Evolutionary conservation across 2,329 filamentous ascomycete genomes (phyloP), one percentile per base, ranked within the genome.

Genomic region (Graphiopsis chlorocephala): DNA sequence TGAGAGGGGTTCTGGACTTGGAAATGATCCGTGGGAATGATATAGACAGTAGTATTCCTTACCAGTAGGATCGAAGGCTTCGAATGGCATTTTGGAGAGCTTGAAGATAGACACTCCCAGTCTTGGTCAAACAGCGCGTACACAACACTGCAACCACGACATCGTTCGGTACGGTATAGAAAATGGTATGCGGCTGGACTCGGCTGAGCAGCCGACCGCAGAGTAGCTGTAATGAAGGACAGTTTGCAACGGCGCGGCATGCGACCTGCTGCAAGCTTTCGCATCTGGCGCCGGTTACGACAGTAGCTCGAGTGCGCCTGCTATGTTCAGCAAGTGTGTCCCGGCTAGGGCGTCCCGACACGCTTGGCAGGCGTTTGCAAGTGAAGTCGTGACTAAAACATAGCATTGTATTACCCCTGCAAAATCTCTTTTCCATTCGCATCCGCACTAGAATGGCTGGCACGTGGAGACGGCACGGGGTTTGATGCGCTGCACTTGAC

Each of bases 401-500:
- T 7, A 38, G 48, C 60, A 62, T 42, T 42, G 23, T 23, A 62
- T 62, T 52, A 62, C 60, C 60, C 60, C 48, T 52, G 10, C 35
- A 23, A 57, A 58, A 58, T 38, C 25, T 47, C 26, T 26, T 28
- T 20, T 53, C 4, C 26, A 25, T 45, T 29, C 48, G 14, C 11
- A n/a, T 45, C 25, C 15, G 48, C 55, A 42, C 31, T 58, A 45
- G 55, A 58, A 29, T n/a, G 14, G 28, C 53, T 56, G 53, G 53
- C 59, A 61, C 59, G 59, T 61, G 59, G 59, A 61, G 59, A n/a
- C 45, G 25, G 45, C 35, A 56, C 53, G 53, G 53, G 53, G 53
- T 56, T 20, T 45, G 42, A 15, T 45, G 38, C 38, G 38, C 38
- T 45, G 38, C 38, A 1, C 17, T 45, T n/a, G 38, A 20, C 38